Base-by-base conservation (phyloP, 129 eudicot species). In the Pulicaria dysenterica region DNA sequence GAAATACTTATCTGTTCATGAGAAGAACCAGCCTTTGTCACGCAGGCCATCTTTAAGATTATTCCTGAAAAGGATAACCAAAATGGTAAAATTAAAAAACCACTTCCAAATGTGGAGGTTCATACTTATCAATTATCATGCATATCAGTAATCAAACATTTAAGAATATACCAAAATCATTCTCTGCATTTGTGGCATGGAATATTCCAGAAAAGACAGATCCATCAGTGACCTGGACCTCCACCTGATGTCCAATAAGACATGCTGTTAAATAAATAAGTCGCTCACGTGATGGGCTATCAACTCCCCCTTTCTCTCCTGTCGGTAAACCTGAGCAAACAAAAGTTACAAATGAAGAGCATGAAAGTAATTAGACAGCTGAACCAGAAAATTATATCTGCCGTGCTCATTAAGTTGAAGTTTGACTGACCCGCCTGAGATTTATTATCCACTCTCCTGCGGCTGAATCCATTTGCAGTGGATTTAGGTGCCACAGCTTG, bases 191-290 rank as follows among this genome's bases (percentile, higher is more conserved):
- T 48, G 89, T 79, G 5, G 96, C 85, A 75, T 92, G 96, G 67
- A 89, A 89, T 74, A 92, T 80, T 59, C 96, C 95, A 51, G 92
- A 83, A 80, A 70, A 85, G 7, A 87, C 73, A 63, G 96, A 87
- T 48, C 98, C 98, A 84, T 92, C 92, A 48, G 56, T 15, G 72
- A 89, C 87, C 79, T 92, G 95, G 64, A 90, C 95, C 55, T 93
- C 96, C 73, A 93, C 95, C 17, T 84, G 88, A 78, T 87, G 96
- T 59, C 98, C 98, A 64, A 93, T 82, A 57, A 90, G 84, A 69
- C 95, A 87, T 58, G 96, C 74, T 41, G 91, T 80, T 56, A 87
- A 54, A 79, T 90, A 93, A 79, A 93, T 84, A 34, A 93, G 84
- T n/a, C 91, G 80, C 16, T 93, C 92, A 41, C 77, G 84, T 57